Evolutionary conservation across 805 yeast genomes (phyloP), one percentile per base, ranked within the genome.

Genomic region (Monosporozyma aquatica): DNA sequence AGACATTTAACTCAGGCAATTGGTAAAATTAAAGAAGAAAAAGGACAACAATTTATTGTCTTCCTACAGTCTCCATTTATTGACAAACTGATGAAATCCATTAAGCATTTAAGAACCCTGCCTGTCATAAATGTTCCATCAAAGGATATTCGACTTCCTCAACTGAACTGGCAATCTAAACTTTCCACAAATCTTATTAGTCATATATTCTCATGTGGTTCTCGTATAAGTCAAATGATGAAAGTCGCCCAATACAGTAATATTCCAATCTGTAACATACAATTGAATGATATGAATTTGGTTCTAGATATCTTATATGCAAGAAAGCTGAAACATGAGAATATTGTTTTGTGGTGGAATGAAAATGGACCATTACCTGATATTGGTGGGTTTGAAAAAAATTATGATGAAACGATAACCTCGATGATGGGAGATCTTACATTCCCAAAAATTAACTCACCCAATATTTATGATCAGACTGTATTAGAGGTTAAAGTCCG

Each of bases 321-420:
- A 0, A 70, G 98, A 53, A 70, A 79, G 40, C 69, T 92, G 43
- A 68, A 68, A 15, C 71, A 76, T 37, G 74, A 76, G 38, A 76
- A 78, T 46, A 74, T 84, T 32, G 81, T 90, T 5, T 65, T 94
- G 24, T 92, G 98, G 97, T 92, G 98, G 97, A 84, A 95, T 0
- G 75, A 80, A 3, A 70, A 71, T 14, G 46, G 53, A 15, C 83
- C 90, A 1, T 62, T 73, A 36, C 90, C 96, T 0, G 96, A 87
- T 55, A 80, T 76, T 54, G 97, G 95, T 24, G 95, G 95, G 1
- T 56, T 66, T 34, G 89, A 87, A 58, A 75, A 72, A 51, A 92
- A 83, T 53, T 67, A 65, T 8, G 78, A 77, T 44, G 47, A 66
- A 9, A 57, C 66, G 18, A 48, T 53, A 17, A 52, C 59, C 4